Percentiles rank a stretch among this genome's conserved stretches.
Conservation (phyloP, 768 basidiomycete genomes). For the Dacryopinax primogenitus region DNA sequence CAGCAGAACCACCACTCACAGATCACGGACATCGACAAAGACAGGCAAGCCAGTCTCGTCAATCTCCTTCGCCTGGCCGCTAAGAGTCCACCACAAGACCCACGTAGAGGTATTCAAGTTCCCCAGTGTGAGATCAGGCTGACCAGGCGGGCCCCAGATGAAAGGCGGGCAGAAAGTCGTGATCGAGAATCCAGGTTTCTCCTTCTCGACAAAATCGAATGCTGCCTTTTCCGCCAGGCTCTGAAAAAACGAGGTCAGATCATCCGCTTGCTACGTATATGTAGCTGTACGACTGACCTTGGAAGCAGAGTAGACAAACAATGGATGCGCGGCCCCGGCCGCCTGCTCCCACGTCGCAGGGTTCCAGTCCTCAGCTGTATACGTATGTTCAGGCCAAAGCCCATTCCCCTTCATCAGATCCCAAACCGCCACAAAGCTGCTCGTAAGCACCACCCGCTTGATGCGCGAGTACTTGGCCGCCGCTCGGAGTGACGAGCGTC, state of each 20-base stretch:
- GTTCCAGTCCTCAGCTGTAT: constrained; percentile 18
- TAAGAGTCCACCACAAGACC: constrained; percentile 10
- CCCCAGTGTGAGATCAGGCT: not conserved
- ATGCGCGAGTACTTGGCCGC: constrained; percentile 15
- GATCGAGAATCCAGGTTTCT: constrained; percentile 7
- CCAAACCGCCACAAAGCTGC: constrained; percentile 19
- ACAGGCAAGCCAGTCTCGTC: not conserved
- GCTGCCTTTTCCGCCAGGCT: constrained; percentile 17
- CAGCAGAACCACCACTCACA: not conserved
- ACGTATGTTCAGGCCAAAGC: constrained; percentile 14
- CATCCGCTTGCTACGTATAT: not conserved
- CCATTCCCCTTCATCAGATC: constrained; percentile 10
- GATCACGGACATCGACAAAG: not conserved
- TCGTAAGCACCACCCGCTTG: constrained; percentile 22
- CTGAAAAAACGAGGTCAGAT: not conserved
- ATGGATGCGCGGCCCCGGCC: not conserved
- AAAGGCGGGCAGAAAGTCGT: constrained; percentile 10
- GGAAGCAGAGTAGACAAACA: not conserved
- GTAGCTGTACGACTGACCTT: not conserved
- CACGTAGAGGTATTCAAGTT: constrained; percentile 10
- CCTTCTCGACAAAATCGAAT: constrained; percentile 17
- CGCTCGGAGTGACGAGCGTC: constrained; percentile 13
- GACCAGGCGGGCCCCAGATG: constrained; percentile 13
- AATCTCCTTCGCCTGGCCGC: not conserved
- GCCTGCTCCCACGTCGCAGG: constrained; percentile 18